Evolutionary conservation across 352 stramenopile species (phyloP).

Genomic region (Globisporangium cylindrosporum): DNA sequence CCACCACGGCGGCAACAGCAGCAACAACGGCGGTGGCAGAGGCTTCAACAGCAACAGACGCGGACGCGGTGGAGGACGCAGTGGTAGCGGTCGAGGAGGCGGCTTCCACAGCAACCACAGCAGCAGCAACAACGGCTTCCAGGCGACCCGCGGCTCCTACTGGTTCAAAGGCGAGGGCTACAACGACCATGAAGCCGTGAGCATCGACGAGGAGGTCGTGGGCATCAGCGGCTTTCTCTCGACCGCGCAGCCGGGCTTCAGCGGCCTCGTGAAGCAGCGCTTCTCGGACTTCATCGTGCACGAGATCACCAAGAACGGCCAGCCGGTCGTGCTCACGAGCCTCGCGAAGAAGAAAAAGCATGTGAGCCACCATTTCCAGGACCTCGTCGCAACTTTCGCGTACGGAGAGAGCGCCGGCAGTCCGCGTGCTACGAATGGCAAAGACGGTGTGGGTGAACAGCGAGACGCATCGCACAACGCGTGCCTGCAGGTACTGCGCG

Average conservation of each 20-base stretch:
- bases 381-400: slow-evolving; percentile 34
- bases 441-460: background rate
- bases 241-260: slow-evolving; percentile 40
- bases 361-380: slow-evolving; percentile 30
- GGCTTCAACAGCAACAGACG: slow-evolving; percentile 15
- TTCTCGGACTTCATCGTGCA: slow-evolving; percentile 87
- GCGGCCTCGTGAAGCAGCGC: slow-evolving; percentile 74
- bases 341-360: slow-evolving; percentile 41
- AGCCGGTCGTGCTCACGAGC: slow-evolving; percentile 33
- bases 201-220: slow-evolving; percentile 59
- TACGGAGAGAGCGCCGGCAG: slow-evolving; percentile 7
- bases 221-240: slow-evolving; percentile 56
- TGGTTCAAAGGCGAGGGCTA: slow-evolving; percentile 65
- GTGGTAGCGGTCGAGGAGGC: slow-evolving; percentile 19
- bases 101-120: slow-evolving; percentile 3
- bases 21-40: slow-evolving; percentile 12
- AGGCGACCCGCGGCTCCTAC: slow-evolving; percentile 16
- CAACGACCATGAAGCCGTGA: slow-evolving; percentile 59
- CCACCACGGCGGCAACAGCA: slow-evolving; percentile 1
- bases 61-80: slow-evolving; percentile 21
- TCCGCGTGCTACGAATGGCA: background rate
- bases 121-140: slow-evolving; percentile 7
- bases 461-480: background rate
- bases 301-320: slow-evolving; percentile 37
- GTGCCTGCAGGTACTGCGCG: slow-evolving; percentile 26